Evolutionary conservation across 1,284 basidiomycete species (phyloP).

Genomic region (Boletus subluridellus): DNA sequence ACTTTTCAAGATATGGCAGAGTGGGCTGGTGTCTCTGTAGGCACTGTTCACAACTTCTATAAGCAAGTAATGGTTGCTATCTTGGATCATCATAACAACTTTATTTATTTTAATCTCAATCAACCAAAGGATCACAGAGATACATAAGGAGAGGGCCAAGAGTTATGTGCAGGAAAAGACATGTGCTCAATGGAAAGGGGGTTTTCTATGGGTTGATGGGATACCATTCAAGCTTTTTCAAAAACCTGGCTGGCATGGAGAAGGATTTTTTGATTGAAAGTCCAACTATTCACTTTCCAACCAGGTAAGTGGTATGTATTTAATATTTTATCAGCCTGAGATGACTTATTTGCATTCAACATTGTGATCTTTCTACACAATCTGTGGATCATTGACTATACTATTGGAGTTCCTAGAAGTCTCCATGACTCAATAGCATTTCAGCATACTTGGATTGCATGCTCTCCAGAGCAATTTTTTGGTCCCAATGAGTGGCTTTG

Average conservation of each 20-base stretch:
- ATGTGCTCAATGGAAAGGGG: slow-evolving; percentile 6
- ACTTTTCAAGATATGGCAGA: too few species aligned
- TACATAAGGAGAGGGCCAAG: not conserved
- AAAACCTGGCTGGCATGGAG: slow-evolving; percentile 11
- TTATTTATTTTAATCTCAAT: slow-evolving; percentile 8
- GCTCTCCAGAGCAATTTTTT: not conserved
- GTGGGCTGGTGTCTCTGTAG: too few species aligned
- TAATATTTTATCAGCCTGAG: not conserved
- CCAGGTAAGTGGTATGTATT: slow-evolving; percentile 7
- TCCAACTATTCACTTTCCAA: slow-evolving; percentile 13
- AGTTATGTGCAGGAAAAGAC: not conserved
- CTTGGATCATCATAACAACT: not conserved
- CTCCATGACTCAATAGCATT: slow-evolving; percentile 15
- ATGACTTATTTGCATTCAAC: not conserved
- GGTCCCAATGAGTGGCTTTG: slow-evolving; percentile 12
- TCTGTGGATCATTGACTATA: slow-evolving; percentile 21
- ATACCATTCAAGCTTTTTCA: slow-evolving; percentile 17
- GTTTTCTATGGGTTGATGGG: slow-evolving; percentile 11
- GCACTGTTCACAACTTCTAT: too few species aligned
- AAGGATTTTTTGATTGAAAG: slow-evolving; percentile 1
- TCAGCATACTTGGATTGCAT: not conserved
- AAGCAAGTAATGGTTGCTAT: too few species aligned
- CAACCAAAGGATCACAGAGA: not conserved
- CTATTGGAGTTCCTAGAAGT: slow-evolving; percentile 21
- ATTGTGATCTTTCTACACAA: too few species aligned